phyloP scores from a whole-genome alignment of 305 asterid genomes.

The Fraxinus greggii region DNA sequence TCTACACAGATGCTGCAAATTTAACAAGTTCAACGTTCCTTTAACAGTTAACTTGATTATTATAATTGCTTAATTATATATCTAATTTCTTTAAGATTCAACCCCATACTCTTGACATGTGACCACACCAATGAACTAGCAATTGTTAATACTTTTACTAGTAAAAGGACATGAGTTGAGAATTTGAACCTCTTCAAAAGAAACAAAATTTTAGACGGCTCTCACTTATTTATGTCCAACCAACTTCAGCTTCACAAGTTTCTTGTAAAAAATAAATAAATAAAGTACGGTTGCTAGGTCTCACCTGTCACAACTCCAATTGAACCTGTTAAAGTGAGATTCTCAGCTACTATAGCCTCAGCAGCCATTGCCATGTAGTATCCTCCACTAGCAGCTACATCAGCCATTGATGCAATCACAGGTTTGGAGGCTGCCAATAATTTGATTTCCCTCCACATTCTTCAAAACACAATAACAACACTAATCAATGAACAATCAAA shows the following conservation, averaged over 20 bases:
- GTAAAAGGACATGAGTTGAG: background rate
- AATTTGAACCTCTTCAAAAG: slow-evolving; percentile 10
- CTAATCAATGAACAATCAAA: slow-evolving; percentile 17
- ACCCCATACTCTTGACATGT: background rate
- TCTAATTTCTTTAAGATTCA: background rate
- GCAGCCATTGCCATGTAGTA: slow-evolving; percentile 96
- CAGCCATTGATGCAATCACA: slow-evolving; percentile 90
- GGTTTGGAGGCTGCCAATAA: slow-evolving; percentile 81
- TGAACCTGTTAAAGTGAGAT: slow-evolving; percentile 85
- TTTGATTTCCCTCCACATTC: slow-evolving; percentile 98
- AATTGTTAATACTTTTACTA: background rate
- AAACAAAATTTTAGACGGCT: background rate
- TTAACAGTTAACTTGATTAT: background rate
- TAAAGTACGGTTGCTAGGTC: slow-evolving; percentile 5
- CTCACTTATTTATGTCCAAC: background rate
- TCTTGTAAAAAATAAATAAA: background rate
- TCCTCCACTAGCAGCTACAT: slow-evolving; percentile 99
- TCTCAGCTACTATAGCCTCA: slow-evolving; percentile 74
- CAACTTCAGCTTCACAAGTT: background rate
- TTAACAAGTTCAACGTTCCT: background rate
- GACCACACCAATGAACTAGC: background rate
- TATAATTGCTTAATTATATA: background rate
- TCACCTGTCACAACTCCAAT: slow-evolving; percentile 93
- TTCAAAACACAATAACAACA: slow-evolving; percentile 32
- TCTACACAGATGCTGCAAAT: background rate